These are phyloP conservation scores for Cinnamomum chago DNA, from an alignment of 164 flowering plant species.

Conservation along the genomic window DNA sequence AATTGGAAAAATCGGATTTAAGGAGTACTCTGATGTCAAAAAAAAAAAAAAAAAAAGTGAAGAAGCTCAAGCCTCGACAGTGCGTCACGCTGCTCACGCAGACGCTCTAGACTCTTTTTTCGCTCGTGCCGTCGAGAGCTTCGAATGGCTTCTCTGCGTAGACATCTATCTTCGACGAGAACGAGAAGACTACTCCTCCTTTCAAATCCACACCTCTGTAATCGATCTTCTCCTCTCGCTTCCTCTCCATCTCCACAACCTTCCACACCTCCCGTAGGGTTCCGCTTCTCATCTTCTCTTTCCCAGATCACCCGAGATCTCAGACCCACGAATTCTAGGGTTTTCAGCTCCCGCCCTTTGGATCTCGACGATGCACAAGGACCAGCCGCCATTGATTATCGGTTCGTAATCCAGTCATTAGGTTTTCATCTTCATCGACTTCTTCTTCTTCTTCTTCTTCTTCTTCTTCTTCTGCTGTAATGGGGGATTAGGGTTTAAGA, in stretches of 20 bases:
- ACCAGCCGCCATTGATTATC: slow-evolving; percentile 17
- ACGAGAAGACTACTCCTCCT: background rate
- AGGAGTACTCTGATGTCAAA: accelerated
- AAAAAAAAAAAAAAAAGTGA: too few relatives aligned
- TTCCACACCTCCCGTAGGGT: background rate
- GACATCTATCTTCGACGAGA: background rate
- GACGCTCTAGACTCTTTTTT: too few relatives aligned
- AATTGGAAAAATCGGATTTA: too few relatives aligned
- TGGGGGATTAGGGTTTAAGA: too few relatives aligned
- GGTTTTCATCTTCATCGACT: too few relatives aligned
- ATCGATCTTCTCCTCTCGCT: background rate
- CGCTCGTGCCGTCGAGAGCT: too few relatives aligned
- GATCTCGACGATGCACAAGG: slow-evolving; percentile 9
- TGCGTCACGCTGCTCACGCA: too few relatives aligned
- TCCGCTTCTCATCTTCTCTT: background rate
- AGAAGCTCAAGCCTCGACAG: too few relatives aligned
- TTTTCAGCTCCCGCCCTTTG: slow-evolving; percentile 15
- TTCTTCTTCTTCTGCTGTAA: too few relatives aligned
- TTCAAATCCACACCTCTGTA: background rate
- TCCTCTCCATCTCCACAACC: background rate
- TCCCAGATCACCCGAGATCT: background rate
- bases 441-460: too few relatives aligned
- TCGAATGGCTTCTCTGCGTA: background rate
- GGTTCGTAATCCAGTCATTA: slow-evolving; percentile 5
- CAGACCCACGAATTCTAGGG: slow-evolving; percentile 5